Conservation (phyloP, 23 red algal species). For the Pyropia haitanensis region DNA sequence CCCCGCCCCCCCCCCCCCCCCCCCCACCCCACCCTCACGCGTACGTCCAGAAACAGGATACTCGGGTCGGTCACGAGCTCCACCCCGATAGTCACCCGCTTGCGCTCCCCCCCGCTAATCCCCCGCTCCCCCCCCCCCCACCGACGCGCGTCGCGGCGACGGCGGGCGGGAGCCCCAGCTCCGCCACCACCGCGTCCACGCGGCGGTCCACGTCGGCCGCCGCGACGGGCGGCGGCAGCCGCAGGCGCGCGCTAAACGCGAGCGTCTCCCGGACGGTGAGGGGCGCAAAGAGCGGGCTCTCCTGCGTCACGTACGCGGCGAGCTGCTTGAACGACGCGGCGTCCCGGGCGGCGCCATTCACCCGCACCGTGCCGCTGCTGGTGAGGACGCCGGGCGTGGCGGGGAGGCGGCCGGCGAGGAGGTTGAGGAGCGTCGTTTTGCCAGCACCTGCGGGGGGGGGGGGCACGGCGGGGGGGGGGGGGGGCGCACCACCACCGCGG, state of each 20-base stretch:
- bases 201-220: conserved; percentile 47
- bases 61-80: conserved; percentile 91
- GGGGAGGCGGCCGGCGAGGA: conserved; percentile 80
- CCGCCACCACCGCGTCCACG: conserved; percentile 49
- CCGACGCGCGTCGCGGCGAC: conserved; percentile 65
- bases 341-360: conserved; percentile 78
- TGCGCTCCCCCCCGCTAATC: conserved; percentile 87
- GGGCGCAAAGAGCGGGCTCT: conserved; percentile 92
- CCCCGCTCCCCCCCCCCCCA: conserved; percentile 61
- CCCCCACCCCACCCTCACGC: not conserved
- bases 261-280: conserved; percentile 93
- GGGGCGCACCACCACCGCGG: no score
- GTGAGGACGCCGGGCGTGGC: conserved; percentile 27
- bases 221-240: conserved; percentile 57
- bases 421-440: conserved; percentile 82
- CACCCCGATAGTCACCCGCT: conserved; percentile 86
- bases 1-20: no score
- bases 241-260: conserved; percentile 57
- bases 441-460: conserved; percentile 10
- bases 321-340: conserved; percentile 61
- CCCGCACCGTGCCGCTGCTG: conserved; percentile 48
- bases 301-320: conserved; percentile 40
- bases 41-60: conserved; percentile 62
- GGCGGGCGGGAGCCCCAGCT: conserved; percentile 61
- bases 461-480: not conserved